These are phyloP conservation scores for Amphirosellinia nigrospora DNA, from an alignment of 495 filamentous ascomycete genomes.

Conservation along the genomic window DNA sequence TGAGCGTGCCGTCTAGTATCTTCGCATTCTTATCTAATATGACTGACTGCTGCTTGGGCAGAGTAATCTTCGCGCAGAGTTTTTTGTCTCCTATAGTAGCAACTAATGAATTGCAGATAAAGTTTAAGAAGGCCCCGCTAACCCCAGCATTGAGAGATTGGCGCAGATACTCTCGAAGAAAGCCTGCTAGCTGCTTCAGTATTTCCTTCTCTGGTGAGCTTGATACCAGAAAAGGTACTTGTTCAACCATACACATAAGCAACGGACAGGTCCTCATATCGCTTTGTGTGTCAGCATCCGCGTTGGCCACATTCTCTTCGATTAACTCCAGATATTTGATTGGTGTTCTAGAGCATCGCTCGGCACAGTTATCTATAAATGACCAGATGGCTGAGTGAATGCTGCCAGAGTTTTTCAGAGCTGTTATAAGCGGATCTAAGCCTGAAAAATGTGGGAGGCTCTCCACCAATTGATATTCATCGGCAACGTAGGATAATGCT, in stretches of 20 bases:
- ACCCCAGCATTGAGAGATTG: constrained; percentile 33
- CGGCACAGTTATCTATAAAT: constrained; percentile 82
- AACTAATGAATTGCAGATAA: constrained; percentile 29
- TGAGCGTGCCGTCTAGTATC: constrained; percentile 5
- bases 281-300: constrained; percentile 24
- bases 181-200: constrained; percentile 30
- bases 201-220: constrained; percentile 33
- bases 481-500: constrained; percentile 56
- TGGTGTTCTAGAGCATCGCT: constrained; percentile 69
- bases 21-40: background rate
- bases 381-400: constrained; percentile 49
- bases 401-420: constrained; percentile 44
- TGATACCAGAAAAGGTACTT: constrained; percentile 73
- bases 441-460: constrained; percentile 38
- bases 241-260: constrained; percentile 70
- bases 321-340: constrained; percentile 74
- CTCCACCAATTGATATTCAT: constrained; percentile 57
- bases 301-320: constrained; percentile 43
- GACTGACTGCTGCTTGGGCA: constrained; percentile 24
- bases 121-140: constrained; percentile 27
- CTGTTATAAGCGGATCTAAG: constrained; percentile 59
- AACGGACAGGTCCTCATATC: constrained; percentile 57
- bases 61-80: constrained; percentile 26
- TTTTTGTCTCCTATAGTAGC: constrained; percentile 30
- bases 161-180: constrained; percentile 36